Conservation (phyloP, 192 early-diverging fungal species). For the Coemansia sp. region DNA sequence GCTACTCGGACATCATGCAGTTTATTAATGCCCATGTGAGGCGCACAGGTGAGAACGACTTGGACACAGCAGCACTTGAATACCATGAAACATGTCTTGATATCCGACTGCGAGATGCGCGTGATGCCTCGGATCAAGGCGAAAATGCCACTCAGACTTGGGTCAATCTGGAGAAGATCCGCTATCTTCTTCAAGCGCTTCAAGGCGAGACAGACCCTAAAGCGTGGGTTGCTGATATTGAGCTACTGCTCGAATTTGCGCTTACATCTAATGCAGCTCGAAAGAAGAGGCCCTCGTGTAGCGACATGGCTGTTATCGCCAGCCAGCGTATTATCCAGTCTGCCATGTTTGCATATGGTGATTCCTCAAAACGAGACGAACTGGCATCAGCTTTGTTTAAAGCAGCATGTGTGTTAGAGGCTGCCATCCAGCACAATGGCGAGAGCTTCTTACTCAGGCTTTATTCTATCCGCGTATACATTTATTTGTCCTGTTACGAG, state of each 20-base stretch:
- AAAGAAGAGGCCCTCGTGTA: conserved; percentile 28
- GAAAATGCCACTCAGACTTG: conserved; percentile 36
- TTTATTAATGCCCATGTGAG: conserved; percentile 27
- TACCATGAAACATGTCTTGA: conserved; percentile 16
- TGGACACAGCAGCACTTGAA: conserved; percentile 4
- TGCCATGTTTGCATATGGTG: conserved; percentile 27
- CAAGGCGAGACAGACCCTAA: conserved; percentile 18
- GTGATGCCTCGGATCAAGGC: conserved; percentile 4
- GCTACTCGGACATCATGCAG: conserved; percentile 46
- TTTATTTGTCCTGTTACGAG: conserved; percentile 61
- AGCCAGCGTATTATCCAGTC: conserved; percentile 42
- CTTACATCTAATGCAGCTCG: conserved; percentile 27
- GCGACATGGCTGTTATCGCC: conserved; percentile 42
- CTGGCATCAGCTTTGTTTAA: conserved; percentile 32
- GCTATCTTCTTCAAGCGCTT: conserved; percentile 44
- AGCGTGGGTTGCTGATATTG: conserved; percentile 21
- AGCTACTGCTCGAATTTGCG: conserved; percentile 23
- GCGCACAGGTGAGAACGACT: not conserved
- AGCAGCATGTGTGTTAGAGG: conserved; percentile 69
- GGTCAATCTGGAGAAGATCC: conserved; percentile 41
- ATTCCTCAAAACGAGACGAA: not conserved
- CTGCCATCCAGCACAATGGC: conserved; percentile 69
- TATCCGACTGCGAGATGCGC: conserved; percentile 9
- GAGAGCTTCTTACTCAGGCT: conserved; percentile 86
- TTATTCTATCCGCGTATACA: conserved; percentile 80